phyloP scores from a whole-genome alignment of 441 rosid species.

The Metrosideros polymorpha region DNA sequence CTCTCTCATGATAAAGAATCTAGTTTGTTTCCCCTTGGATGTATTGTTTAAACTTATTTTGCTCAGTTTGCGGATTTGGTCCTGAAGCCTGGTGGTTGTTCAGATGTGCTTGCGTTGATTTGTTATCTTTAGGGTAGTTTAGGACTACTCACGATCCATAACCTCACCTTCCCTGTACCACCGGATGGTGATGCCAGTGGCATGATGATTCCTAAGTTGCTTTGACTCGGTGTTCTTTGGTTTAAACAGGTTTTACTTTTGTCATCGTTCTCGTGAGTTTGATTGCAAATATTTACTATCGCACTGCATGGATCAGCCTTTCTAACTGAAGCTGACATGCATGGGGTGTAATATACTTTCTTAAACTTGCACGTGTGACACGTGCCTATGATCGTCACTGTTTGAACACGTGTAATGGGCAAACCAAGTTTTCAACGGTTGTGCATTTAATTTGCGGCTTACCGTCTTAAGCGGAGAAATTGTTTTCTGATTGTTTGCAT shows the following conservation, averaged over 20 bases:
- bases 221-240: neutral
- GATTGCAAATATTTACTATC: neutral
- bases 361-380: neutral
- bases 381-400: neutral
- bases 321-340: neutral
- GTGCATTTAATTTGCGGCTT: neutral
- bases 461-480: neutral
- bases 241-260: neutral
- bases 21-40: neutral
- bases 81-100: neutral
- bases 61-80: neutral
- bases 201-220: neutral
- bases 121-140: neutral
- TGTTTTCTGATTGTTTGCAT: neutral
- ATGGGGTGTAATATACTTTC: neutral
- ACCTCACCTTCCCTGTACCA: neutral
- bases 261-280: neutral
- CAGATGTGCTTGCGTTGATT: neutral
- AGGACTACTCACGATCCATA: neutral
- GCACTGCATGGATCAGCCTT: neutral
- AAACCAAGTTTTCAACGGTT: neutral
- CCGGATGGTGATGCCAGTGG: neutral
- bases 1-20: neutral
- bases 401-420: neutral
- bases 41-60: neutral